phyloP scores from a whole-genome alignment of 1,284 basidiomycete genomes.

The Ustilago esculenta region DNA sequence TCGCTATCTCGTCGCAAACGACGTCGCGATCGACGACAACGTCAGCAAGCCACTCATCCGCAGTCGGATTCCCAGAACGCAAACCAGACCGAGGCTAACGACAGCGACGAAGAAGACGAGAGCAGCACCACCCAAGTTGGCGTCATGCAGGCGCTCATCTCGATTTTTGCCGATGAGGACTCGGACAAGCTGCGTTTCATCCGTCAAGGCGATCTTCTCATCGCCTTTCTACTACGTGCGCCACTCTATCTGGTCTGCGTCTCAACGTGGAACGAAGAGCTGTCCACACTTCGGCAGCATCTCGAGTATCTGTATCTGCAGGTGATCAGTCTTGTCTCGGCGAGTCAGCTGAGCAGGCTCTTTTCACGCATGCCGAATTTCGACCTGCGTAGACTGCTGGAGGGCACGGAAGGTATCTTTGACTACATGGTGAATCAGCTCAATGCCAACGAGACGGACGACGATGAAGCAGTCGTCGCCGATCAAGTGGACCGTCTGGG shows the following conservation, averaged over 20 bases:
- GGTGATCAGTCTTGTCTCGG: conserved; percentile 87
- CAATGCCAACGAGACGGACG: conserved; percentile 38
- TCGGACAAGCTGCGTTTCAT: conserved; percentile 53
- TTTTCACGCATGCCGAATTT: conserved; percentile 91
- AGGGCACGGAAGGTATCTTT: conserved; percentile 72
- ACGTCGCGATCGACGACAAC: conserved; percentile 11
- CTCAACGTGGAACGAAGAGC: conserved; percentile 90
- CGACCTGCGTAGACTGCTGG: conserved; percentile 83
- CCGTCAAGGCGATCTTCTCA: conserved; percentile 71
- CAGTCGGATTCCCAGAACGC: no score
- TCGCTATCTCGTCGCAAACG: conserved; percentile 22
- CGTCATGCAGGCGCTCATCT: conserved; percentile 92
- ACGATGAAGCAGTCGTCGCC: not conserved
- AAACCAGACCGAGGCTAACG: conserved; percentile 3
- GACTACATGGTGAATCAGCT: conserved; percentile 50
- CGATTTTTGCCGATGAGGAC: conserved; percentile 69
- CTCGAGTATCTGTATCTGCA: conserved; percentile 93
- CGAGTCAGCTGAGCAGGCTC: conserved; percentile 81
- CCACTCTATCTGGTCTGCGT: conserved; percentile 91
- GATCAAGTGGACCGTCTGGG: no score
- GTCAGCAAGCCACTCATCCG: not conserved
- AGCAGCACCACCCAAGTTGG: conserved; percentile 83
- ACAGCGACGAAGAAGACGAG: conserved; percentile 69
- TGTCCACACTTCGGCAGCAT: conserved; percentile 87
- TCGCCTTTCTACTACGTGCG: conserved; percentile 83